Conservation (phyloP, 345 rosid species). For the Eucalyptus pumila region DNA sequence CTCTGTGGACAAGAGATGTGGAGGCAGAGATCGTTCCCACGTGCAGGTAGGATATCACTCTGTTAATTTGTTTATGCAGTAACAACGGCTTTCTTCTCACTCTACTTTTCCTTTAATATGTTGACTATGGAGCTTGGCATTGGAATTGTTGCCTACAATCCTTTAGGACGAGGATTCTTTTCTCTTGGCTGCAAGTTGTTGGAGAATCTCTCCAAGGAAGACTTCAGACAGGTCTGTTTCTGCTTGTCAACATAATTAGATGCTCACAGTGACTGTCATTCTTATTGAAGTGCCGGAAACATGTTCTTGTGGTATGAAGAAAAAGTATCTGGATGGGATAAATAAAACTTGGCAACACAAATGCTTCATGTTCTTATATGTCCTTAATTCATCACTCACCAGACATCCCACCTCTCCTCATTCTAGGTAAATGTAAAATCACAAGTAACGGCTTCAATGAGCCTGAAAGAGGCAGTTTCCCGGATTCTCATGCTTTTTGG, state of each 20-base stretch:
- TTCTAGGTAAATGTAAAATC: no score
- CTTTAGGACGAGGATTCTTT: conserved; percentile 44
- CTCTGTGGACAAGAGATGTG: conserved; percentile 71
- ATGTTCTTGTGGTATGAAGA: no score
- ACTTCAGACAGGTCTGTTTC: no score
- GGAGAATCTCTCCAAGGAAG: no score
- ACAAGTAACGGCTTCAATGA: neutral
- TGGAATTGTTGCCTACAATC: conserved; percentile 61
- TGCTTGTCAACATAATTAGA: no score
- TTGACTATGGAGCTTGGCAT: conserved; percentile 56
- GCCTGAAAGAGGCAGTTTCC: neutral
- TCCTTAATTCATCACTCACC: neutral
- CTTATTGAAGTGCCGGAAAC: no score
- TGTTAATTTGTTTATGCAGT: neutral
- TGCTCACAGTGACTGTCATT: no score
- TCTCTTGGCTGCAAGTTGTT: no score
- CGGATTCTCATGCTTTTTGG: neutral
- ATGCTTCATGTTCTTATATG: no score
- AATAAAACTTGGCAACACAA: no score
- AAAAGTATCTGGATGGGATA: no score
- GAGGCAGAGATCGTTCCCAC: conserved; percentile 54
- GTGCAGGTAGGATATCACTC: neutral
- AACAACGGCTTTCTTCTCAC: neutral
- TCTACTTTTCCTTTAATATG: neutral
- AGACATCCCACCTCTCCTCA: neutral